Conservation (phyloP, 2,329 filamentous ascomycete genomes). For the Cladosporium sp. region DNA sequence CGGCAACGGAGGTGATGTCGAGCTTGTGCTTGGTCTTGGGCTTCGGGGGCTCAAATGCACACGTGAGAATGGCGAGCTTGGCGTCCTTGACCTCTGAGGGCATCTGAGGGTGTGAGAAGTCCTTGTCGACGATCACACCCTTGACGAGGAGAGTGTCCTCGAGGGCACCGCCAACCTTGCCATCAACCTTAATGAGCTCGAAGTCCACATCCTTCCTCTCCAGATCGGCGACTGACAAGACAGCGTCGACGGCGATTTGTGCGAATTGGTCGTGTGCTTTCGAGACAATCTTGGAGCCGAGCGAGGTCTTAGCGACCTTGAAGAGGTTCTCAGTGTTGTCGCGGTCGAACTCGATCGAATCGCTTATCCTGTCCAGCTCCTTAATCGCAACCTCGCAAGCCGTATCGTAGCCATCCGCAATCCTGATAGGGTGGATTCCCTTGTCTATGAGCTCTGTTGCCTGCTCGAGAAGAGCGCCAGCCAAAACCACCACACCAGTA, state of each 20-base stretch:
- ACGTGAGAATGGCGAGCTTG: conserved; percentile 95
- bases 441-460: conserved; percentile 98
- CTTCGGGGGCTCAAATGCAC: conserved; percentile 97
- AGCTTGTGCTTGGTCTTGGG: conserved; percentile 99
- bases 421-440: conserved; percentile 97
- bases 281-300: conserved; percentile 98
- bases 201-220: conserved; percentile 98
- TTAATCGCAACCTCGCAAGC: conserved; percentile 94
- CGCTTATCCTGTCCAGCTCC: conserved; percentile 88
- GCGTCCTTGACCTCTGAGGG: conserved; percentile 90
- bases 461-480: conserved; percentile 91
- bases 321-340: conserved; percentile 79
- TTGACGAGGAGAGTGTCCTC: conserved; percentile 94
- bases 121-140: conserved; percentile 98
- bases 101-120: conserved; percentile 99
- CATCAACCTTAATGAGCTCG: conserved; percentile 98
- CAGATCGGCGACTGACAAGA: conserved; percentile 91
- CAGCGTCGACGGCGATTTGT: conserved; percentile 93
- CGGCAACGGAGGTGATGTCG: conserved; percentile 92
- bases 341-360: conserved; percentile 79
- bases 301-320: conserved; percentile 90
- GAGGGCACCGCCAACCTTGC: conserved; percentile 89
- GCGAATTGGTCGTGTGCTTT: conserved; percentile 98
- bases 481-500: conserved; percentile 93
- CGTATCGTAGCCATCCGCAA: conserved; percentile 96